Evolutionary conservation across 2,329 filamentous ascomycete genomes (phyloP).

Genomic region (Akanthomyces lecanii): DNA sequence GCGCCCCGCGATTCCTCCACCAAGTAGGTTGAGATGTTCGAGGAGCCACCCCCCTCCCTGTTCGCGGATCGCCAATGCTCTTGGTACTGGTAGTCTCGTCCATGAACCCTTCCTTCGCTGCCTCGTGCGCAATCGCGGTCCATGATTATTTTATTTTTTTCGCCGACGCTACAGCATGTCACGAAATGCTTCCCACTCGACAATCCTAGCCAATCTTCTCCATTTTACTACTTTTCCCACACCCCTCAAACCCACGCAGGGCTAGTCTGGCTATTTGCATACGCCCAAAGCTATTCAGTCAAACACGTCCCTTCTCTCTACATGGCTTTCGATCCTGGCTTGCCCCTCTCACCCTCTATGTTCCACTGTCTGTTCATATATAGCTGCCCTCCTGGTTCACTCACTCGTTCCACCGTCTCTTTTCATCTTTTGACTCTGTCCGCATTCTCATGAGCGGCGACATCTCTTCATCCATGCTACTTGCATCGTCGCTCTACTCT

Average conservation of each 20-base stretch:
- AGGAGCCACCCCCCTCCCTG: constrained; percentile 1
- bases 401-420: background rate
- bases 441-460: constrained; percentile 6
- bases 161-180: background rate
- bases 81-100: background rate
- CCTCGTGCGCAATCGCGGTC: background rate
- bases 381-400: constrained; percentile 8
- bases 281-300: background rate
- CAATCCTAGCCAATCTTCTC: background rate
- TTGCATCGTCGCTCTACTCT: background rate
- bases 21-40: background rate
- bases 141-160: background rate
- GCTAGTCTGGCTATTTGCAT: background rate
- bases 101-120: background rate
- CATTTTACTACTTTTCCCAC: background rate
- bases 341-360: background rate
- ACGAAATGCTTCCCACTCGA: background rate
- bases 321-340: background rate
- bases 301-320: background rate
- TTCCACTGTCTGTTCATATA: constrained; percentile 8
- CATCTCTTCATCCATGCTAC: background rate
- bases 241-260: background rate
- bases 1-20: constrained; percentile 2
- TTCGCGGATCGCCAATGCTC: background rate
- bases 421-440: background rate